Conservation (phyloP, 73 alveolate species). For the Paramecium sexaurelia region DNA sequence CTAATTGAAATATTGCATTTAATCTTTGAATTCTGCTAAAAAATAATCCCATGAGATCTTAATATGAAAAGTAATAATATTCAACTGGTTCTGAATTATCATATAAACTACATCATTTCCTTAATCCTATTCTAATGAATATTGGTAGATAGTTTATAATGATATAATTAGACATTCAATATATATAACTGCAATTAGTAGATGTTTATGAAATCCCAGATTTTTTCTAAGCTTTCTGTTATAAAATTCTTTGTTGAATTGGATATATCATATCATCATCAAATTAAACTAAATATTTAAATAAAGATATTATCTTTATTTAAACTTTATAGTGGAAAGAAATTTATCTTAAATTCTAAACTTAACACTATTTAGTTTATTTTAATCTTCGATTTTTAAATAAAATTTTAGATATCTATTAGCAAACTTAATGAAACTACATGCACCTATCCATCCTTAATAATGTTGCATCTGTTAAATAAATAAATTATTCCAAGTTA, state of each 20-base stretch:
- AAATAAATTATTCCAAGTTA: not conserved
- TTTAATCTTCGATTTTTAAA: not conserved
- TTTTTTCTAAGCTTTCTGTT: not conserved
- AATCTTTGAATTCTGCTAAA: not conserved
- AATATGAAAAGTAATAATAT: not conserved
- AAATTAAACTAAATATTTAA: not conserved
- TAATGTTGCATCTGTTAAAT: slow-evolving; percentile 26
- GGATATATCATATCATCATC: not conserved
- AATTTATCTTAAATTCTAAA: not conserved
- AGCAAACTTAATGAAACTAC: not conserved
- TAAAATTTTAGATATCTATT: not conserved
- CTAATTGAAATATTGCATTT: not conserved
- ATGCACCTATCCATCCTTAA: slow-evolving; percentile 16
- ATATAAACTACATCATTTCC: not conserved
- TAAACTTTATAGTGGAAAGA: not conserved
- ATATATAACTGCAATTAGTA: not conserved
- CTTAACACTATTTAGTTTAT: not conserved
- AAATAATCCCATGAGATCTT: not conserved
- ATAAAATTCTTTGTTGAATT: not conserved
- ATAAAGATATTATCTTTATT: not conserved
- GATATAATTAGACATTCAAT: not conserved
- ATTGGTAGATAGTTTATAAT: not conserved
- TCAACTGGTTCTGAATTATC: not conserved
- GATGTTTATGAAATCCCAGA: not conserved
- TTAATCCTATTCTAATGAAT: not conserved